Evolutionary conservation across 2,329 filamentous ascomycete species (phyloP).

Genomic region (Colletotrichum coccodes): DNA sequence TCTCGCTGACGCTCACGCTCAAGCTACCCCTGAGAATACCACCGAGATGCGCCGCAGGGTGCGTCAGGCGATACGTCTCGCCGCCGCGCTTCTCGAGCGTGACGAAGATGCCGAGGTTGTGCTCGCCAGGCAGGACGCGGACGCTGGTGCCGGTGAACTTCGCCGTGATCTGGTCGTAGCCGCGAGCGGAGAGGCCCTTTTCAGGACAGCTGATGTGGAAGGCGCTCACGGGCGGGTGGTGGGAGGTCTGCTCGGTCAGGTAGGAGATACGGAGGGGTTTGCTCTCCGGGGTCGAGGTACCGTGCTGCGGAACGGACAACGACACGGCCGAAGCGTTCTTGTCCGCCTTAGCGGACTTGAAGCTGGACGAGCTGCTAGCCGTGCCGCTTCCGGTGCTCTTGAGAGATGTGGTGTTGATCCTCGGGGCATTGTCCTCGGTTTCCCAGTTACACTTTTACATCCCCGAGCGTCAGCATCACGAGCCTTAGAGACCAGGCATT

Average conservation of each 20-base stretch:
- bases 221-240: slow-evolving; percentile 96
- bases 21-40: slow-evolving; percentile 89
- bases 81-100: slow-evolving; percentile 81
- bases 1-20: slow-evolving; percentile 89
- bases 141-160: slow-evolving; percentile 98
- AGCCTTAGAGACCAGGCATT: not conserved
- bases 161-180: slow-evolving; percentile 95
- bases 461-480: slow-evolving; percentile 8
- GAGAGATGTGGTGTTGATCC: slow-evolving; percentile 64
- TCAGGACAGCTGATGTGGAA: slow-evolving; percentile 95
- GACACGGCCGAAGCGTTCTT: slow-evolving; percentile 59
- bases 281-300: slow-evolving; percentile 52
- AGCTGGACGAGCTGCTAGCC: slow-evolving; percentile 56
- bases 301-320: slow-evolving; percentile 61
- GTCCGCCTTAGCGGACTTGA: slow-evolving; percentile 55
- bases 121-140: slow-evolving; percentile 88
- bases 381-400: slow-evolving; percentile 45
- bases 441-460: slow-evolving; percentile 88
- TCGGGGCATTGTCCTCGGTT: slow-evolving; percentile 80
- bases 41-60: slow-evolving; percentile 92
- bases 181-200: slow-evolving; percentile 86
- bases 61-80: slow-evolving; percentile 94
- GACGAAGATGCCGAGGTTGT: slow-evolving; percentile 97
- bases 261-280: slow-evolving; percentile 85
- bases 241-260: slow-evolving; percentile 96